These are phyloP conservation scores for Beauveria varroae DNA, from an alignment of 2,329 filamentous ascomycete genomes.

Conservation along the genomic window DNA sequence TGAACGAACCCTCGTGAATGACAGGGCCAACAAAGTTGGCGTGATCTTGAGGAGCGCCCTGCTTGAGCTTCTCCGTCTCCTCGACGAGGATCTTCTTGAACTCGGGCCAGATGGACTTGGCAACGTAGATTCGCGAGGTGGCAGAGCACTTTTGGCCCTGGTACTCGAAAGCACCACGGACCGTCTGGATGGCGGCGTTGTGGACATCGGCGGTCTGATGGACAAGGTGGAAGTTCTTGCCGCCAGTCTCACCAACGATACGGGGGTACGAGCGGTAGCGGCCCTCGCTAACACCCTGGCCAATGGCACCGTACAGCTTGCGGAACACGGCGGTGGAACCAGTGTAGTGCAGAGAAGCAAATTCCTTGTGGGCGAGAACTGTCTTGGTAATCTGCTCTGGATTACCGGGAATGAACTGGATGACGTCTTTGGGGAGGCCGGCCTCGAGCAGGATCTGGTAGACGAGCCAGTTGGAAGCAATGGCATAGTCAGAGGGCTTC, in stretches of 20 bases:
- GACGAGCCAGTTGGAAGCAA: conserved; percentile 85
- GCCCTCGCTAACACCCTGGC: conserved; percentile 69
- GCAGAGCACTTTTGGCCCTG: conserved; percentile 90
- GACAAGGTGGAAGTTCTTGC: conserved; percentile 88
- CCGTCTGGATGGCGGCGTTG: conserved; percentile 74
- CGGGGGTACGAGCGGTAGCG: conserved; percentile 80
- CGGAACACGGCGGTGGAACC: conserved; percentile 90
- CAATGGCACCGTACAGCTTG: conserved; percentile 79
- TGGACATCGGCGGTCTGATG: conserved; percentile 69
- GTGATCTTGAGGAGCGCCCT: conserved; percentile 62
- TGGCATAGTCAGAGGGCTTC: conserved; percentile 89
- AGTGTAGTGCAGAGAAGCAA: conserved; percentile 91
- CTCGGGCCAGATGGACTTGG: conserved; percentile 64
- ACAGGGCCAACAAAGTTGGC: conserved; percentile 81
- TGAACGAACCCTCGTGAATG: conserved; percentile 74
- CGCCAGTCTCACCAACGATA: conserved; percentile 84
- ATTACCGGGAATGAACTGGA: conserved; percentile 89
- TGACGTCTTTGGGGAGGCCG: conserved; percentile 79
- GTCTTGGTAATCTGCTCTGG: conserved; percentile 75
- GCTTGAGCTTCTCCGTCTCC: conserved; percentile 63
- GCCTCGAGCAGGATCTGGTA: conserved; percentile 89
- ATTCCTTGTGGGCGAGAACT: conserved; percentile 68
- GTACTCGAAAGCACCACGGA: conserved; percentile 84
- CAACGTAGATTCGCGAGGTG: conserved; percentile 71
- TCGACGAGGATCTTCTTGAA: conserved; percentile 59